phyloP scores from a whole-genome alignment of 768 basidiomycete genomes.

The Myochromella boudieri region DNA sequence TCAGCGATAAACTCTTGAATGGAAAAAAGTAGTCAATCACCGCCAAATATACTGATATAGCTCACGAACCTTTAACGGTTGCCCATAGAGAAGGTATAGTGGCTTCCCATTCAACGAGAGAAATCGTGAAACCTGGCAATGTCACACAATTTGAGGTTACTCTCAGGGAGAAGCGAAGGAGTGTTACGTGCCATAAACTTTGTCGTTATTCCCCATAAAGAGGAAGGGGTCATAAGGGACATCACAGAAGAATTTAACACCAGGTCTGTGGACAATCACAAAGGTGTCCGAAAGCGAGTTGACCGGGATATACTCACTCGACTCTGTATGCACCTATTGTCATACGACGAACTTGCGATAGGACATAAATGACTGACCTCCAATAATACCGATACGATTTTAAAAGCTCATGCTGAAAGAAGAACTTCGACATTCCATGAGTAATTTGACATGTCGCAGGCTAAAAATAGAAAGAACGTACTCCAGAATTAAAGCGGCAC shows the following conservation, averaged over 20 bases:
- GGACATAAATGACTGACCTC: slow-evolving; percentile 38
- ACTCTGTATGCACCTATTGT: slow-evolving; percentile 47
- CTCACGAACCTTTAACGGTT: slow-evolving; percentile 57
- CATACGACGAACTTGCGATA: not conserved
- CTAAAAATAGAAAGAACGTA: slow-evolving; percentile 33
- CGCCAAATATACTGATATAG: not conserved
- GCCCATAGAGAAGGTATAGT: slow-evolving; percentile 85
- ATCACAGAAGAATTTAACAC: slow-evolving; percentile 76
- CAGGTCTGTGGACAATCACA: slow-evolving; percentile 47
- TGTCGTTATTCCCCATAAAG: slow-evolving; percentile 68
- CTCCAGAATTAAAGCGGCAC: slow-evolving; percentile 94
- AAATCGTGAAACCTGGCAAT: slow-evolving; percentile 70
- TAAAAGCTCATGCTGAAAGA: slow-evolving; percentile 78
- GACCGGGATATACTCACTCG: slow-evolving; percentile 50
- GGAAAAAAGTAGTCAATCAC: not conserved
- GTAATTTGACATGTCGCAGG: not conserved
- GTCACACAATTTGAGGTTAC: not conserved
- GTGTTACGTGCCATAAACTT: slow-evolving; percentile 39
- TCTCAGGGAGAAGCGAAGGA: not conserved
- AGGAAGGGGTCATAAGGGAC: slow-evolving; percentile 80
- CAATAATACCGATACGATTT: slow-evolving; percentile 84
- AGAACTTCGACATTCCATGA: slow-evolving; percentile 50
- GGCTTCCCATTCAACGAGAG: slow-evolving; percentile 72
- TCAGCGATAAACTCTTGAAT: slow-evolving; percentile 61
- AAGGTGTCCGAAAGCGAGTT: slow-evolving; percentile 2